Percentiles rank a stretch among this genome's conserved stretches.
Evolutionary conservation across 495 filamentous ascomycete genomes (phyloP).

Genomic region (Baudoinia panamericana): DNA sequence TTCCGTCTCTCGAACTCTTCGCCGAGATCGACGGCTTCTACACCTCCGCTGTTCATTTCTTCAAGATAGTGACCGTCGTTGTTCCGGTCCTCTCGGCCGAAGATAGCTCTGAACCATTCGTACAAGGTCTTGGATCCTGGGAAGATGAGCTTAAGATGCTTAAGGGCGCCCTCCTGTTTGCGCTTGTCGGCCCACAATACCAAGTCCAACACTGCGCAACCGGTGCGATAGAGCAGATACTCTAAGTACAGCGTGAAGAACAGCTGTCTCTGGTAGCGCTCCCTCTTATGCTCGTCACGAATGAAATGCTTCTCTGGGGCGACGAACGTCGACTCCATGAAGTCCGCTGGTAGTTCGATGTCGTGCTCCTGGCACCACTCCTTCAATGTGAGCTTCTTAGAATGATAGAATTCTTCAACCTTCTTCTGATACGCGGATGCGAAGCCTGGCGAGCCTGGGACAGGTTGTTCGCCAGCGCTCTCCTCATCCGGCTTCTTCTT

Average conservation of each 20-base stretch:
- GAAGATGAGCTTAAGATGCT: slow-evolving; percentile 46
- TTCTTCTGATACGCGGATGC: slow-evolving; percentile 42
- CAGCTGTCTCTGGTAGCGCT: slow-evolving; percentile 43
- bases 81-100: slow-evolving; percentile 26
- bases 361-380: slow-evolving; percentile 45
- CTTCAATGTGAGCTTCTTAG: slow-evolving; percentile 37
- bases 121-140: slow-evolving; percentile 46
- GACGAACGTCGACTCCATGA: slow-evolving; percentile 31
- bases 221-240: slow-evolving; percentile 49
- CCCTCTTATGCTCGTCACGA: slow-evolving; percentile 3
- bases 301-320: slow-evolving; percentile 1
- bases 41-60: slow-evolving; percentile 4
- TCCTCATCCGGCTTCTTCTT: slow-evolving; percentile 42
- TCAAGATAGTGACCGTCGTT: slow-evolving; percentile 7
- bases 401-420: slow-evolving; percentile 44
- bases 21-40: slow-evolving; percentile 41
- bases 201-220: slow-evolving; percentile 50
- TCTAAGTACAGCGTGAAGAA: slow-evolving; percentile 64
- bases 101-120: slow-evolving; percentile 50
- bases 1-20: slow-evolving; percentile 47
- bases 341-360: slow-evolving; percentile 35
- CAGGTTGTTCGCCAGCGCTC: slow-evolving; percentile 37
- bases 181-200: slow-evolving; percentile 56
- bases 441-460: slow-evolving; percentile 54
- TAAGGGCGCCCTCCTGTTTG: slow-evolving; percentile 49